phyloP scores from a whole-genome alignment of 768 basidiomycete genomes.

The Lyophyllum shimeji region DNA sequence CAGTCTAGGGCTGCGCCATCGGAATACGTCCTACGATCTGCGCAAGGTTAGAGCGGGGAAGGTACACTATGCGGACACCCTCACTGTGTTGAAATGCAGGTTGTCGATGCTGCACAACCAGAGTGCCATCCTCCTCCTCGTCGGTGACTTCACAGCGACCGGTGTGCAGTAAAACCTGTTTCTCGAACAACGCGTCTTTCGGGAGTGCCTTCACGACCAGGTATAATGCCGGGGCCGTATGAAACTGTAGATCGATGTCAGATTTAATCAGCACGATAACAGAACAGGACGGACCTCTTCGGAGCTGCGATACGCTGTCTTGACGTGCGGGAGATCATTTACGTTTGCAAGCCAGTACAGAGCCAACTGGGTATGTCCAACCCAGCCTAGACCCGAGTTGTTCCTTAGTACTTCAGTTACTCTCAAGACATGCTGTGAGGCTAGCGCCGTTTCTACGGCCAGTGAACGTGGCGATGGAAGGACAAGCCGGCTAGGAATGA shows the following conservation, averaged over 20 bases:
- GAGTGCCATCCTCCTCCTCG: constrained; percentile 47
- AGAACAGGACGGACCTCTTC: constrained; percentile 17
- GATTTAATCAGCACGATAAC: background rate
- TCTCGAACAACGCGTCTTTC: constrained; percentile 71
- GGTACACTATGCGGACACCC: background rate
- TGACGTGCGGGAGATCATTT: constrained; percentile 38
- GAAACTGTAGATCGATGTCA: constrained; percentile 7
- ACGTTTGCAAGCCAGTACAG: constrained; percentile 69
- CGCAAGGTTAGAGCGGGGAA: background rate
- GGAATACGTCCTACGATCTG: constrained; percentile 6
- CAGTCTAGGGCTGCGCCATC: constrained; percentile 32
- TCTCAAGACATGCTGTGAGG: constrained; percentile 77
- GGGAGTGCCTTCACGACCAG: constrained; percentile 64
- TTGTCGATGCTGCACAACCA: constrained; percentile 24
- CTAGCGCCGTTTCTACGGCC: constrained; percentile 66
- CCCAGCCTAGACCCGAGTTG: constrained; percentile 57
- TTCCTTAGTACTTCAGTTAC: constrained; percentile 60
- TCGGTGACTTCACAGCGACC: constrained; percentile 50
- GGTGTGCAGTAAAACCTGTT: constrained; percentile 73
- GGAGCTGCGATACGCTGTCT: constrained; percentile 30
- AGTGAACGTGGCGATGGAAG: constrained; percentile 63
- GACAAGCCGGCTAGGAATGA: constrained; percentile 71
- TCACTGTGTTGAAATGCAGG: constrained; percentile 45
- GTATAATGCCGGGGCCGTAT: constrained; percentile 49
- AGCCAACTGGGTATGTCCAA: constrained; percentile 59